phyloP scores from a whole-genome alignment of 2,329 filamentous ascomycete genomes.

The Tolypocladium tundrense region DNA sequence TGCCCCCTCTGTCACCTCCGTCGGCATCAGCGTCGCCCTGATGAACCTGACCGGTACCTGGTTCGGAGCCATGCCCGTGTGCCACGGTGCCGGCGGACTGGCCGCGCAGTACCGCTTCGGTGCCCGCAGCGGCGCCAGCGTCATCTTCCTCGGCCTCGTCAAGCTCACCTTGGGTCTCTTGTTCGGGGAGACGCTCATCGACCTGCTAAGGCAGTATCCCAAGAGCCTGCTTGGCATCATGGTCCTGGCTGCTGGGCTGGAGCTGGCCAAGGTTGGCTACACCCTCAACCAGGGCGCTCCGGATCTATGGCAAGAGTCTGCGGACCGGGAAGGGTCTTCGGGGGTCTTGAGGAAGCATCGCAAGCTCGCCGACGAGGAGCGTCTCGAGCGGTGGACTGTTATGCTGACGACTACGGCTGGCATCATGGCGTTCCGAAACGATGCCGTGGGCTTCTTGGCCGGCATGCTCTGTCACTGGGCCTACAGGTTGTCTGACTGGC shows the following conservation, averaged over 20 bases:
- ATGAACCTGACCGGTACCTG: constrained; percentile 84
- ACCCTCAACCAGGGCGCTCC: constrained; percentile 64
- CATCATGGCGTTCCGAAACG: constrained; percentile 79
- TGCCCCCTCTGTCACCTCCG: constrained; percentile 59
- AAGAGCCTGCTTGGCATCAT: constrained; percentile 71
- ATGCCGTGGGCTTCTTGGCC: constrained; percentile 75
- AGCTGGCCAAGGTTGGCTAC: constrained; percentile 77
- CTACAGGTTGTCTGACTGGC: constrained; percentile 39
- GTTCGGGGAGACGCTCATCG: constrained; percentile 64
- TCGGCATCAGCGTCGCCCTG: constrained; percentile 69
- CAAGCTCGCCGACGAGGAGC: constrained; percentile 54
- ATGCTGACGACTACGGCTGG: constrained; percentile 83
- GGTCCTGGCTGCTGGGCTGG: constrained; percentile 81
- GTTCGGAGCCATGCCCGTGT: constrained; percentile 93
- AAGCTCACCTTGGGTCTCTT: constrained; percentile 70
- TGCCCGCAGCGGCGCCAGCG: constrained; percentile 73
- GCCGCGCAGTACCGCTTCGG: constrained; percentile 90
- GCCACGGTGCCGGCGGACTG: constrained; percentile 83
- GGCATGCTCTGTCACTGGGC: constrained; percentile 72
- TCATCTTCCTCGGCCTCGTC: constrained; percentile 66
- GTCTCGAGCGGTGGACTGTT: constrained; percentile 69
- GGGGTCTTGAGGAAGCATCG: constrained; percentile 32
- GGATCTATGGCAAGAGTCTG: constrained; percentile 48
- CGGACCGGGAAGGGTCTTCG: constrained; percentile 22
- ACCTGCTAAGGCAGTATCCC: constrained; percentile 63